These are phyloP conservation scores for Perilla frutescens DNA, from an alignment of 257 asterid species.

Conservation along the genomic window DNA sequence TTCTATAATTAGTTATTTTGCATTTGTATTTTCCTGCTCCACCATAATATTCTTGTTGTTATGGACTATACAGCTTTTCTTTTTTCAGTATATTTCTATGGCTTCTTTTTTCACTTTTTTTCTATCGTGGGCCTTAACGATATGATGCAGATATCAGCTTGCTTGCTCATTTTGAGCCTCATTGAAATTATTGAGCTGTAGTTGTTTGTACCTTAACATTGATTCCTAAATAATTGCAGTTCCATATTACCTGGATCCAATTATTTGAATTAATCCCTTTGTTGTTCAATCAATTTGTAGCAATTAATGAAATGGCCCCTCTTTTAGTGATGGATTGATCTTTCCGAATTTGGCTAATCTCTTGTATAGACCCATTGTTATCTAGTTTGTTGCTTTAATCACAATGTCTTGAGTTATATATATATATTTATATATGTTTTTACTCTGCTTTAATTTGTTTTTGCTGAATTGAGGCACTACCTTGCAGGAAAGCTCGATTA, in stretches of 20 bases:
- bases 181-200: slow-evolving; percentile 28
- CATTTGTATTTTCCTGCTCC: slow-evolving; percentile 22
- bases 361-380: slow-evolving; percentile 7
- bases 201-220: not conserved
- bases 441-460: not conserved
- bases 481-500: slow-evolving; percentile 38
- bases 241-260: slow-evolving; percentile 33
- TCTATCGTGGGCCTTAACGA: slow-evolving; percentile 7
- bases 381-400: slow-evolving; percentile 1
- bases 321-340: slow-evolving; percentile 21
- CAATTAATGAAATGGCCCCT: slow-evolving; percentile 18
- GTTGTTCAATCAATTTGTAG: slow-evolving; percentile 25
- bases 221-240: slow-evolving; percentile 22
- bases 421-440: slow-evolving; percentile 6
- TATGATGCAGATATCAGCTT: slow-evolving; percentile 9
- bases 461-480: slow-evolving; percentile 10
- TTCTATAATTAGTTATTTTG: not conserved
- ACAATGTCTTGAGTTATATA: not conserved
- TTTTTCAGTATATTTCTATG: not conserved
- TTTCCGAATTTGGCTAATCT: not conserved
- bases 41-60: slow-evolving; percentile 9
- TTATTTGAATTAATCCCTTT: not conserved
- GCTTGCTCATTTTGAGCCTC: slow-evolving; percentile 33
- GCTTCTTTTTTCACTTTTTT: slow-evolving; percentile 23
- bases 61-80: slow-evolving; percentile 11